Conservation (phyloP, 2,329 filamentous ascomycete species). For the Botrytis squamosa region DNA sequence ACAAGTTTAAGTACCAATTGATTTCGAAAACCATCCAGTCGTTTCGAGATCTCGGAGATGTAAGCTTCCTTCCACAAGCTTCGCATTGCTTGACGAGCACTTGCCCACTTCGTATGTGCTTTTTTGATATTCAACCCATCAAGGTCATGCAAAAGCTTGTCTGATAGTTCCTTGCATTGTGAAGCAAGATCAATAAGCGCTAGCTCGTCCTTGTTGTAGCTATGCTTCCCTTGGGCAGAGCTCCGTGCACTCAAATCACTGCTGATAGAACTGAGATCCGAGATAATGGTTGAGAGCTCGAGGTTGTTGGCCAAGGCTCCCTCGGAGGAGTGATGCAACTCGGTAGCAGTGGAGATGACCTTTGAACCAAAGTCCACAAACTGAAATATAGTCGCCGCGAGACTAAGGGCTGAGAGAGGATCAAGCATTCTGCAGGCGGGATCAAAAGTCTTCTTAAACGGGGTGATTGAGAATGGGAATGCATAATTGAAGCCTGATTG, state of each 20-base stretch:
- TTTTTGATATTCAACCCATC: not conserved
- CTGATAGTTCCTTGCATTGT: not conserved
- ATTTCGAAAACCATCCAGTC: not conserved
- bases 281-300: not conserved
- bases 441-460: too few relatives aligned
- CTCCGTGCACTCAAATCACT: not conserved
- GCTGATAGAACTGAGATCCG: not conserved
- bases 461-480: too few relatives aligned
- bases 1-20: not conserved
- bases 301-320: not conserved
- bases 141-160: not conserved
- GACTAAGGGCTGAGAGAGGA: not conserved
- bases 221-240: not conserved
- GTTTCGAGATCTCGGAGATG: not conserved
- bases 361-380: not conserved
- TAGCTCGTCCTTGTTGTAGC: not conserved
- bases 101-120: not conserved
- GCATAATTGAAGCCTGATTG: not conserved
- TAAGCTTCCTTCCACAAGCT: not conserved
- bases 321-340: not conserved
- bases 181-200: not conserved
- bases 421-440: not conserved
- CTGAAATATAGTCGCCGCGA: not conserved
- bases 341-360: not conserved
- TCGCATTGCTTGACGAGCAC: not conserved